Conservation (phyloP, 1,284 basidiomycete species). For the Rhodotorula sp. region DNA sequence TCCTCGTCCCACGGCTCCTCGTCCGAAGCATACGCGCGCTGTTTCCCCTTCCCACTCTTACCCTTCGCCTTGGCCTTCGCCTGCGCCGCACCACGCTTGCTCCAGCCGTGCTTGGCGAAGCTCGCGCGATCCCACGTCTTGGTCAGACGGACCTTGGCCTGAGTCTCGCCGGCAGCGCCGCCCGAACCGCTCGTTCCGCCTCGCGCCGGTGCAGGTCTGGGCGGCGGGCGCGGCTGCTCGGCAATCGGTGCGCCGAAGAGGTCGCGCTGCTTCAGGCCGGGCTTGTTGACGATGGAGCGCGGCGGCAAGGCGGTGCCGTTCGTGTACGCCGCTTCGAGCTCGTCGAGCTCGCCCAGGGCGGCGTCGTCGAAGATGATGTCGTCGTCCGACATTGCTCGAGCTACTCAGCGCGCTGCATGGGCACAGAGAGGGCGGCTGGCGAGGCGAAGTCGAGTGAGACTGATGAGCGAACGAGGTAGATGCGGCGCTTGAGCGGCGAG, state of each 20-base stretch:
- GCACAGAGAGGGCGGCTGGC: too few species aligned
- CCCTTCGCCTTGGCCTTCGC: slow-evolving; percentile 57
- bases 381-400: slow-evolving; percentile 48
- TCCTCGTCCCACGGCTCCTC: slow-evolving; percentile 42
- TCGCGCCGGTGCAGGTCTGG: slow-evolving; percentile 21
- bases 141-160: slow-evolving; percentile 29
- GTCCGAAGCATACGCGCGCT: slow-evolving; percentile 46
- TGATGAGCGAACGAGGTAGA: not conserved
- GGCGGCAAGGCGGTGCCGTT: slow-evolving; percentile 32
- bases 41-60: slow-evolving; percentile 52
- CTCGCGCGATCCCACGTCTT: slow-evolving; percentile 38
- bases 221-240: not conserved
- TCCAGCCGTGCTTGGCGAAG: slow-evolving; percentile 43
- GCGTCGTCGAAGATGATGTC: slow-evolving; percentile 47
- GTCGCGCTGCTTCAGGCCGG: slow-evolving; percentile 40
- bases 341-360: slow-evolving; percentile 61
- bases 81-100: slow-evolving; percentile 57
- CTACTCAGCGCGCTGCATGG: not conserved
- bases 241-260: slow-evolving; percentile 39
- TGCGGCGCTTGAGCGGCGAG: not conserved
- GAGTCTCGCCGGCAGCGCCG: slow-evolving; percentile 11
- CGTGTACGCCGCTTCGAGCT: slow-evolving; percentile 60
- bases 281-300: slow-evolving; percentile 27
- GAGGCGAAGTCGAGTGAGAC: not conserved
- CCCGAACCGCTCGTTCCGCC: not conserved